phyloP scores from a whole-genome alignment of 768 basidiomycete species.

The Hemileccinum rubropunctum region DNA sequence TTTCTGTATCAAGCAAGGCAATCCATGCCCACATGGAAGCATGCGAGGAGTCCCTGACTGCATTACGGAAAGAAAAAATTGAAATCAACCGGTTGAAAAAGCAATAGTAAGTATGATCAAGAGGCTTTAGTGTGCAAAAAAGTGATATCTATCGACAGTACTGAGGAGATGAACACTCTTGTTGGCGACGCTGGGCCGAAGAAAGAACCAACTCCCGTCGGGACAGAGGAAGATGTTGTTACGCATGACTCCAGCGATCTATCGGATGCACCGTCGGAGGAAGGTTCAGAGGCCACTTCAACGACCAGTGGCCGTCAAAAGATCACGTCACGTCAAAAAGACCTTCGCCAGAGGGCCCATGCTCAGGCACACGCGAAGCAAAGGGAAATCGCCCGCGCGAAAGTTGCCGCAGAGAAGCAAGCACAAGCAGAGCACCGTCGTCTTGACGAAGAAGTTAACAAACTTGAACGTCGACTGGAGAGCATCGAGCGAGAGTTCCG shows the following conservation, averaged over 20 bases:
- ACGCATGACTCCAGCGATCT: slow-evolving; percentile 71
- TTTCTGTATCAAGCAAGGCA: slow-evolving; percentile 86
- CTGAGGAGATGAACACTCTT: slow-evolving; percentile 73
- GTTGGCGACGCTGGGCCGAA: slow-evolving; percentile 50
- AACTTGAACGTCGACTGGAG: slow-evolving; percentile 76
- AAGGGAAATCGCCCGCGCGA: slow-evolving; percentile 73
- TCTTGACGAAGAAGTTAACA: slow-evolving; percentile 85
- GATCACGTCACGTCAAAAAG: slow-evolving; percentile 48
- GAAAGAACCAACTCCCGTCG: slow-evolving; percentile 41
- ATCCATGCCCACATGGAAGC: slow-evolving; percentile 88
- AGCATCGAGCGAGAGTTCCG: slow-evolving; percentile 93
- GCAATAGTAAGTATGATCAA: slow-evolving; percentile 62
- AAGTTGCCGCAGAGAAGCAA: slow-evolving; percentile 77
- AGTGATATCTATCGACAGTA: slow-evolving; percentile 37
- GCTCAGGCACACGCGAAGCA: slow-evolving; percentile 69
- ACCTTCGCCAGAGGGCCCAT: slow-evolving; percentile 50
- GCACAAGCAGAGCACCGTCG: slow-evolving; percentile 80
- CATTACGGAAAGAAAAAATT: slow-evolving; percentile 91
- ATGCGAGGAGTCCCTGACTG: slow-evolving; percentile 86
- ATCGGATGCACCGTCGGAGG: slow-evolving; percentile 67
- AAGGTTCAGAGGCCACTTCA: slow-evolving; percentile 58
- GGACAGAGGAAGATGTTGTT: slow-evolving; percentile 50
- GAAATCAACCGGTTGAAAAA: slow-evolving; percentile 91
- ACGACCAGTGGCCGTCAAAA: slow-evolving; percentile 40
- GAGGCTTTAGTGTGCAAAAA: slow-evolving; percentile 7